Evolutionary conservation across 345 rosid genomes (phyloP), one percentile per base, ranked within the genome.

Genomic region (Eucalyptus shirleyi): DNA sequence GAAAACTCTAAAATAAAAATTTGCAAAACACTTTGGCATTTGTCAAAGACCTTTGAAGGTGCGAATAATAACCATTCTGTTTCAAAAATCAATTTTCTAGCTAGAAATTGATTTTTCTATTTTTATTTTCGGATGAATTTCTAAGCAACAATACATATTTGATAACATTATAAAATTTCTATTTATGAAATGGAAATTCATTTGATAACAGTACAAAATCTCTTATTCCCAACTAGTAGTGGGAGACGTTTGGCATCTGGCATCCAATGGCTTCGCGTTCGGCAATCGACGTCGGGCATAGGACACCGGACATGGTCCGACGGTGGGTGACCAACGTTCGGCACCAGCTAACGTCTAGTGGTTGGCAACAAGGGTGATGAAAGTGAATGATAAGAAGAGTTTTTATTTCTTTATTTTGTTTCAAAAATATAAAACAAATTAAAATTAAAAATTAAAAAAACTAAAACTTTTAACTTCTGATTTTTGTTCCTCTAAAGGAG

Each of bases 211-310:
- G 1, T 1, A 17, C 55, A 51, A 51, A 17, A 51, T 18, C 23
- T 18, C 56, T 51, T 1, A 18, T 0, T 51, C 23, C 1, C 56
- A 3, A 51, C 8, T 7, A 0, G 9, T 51, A 1, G 23, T 51
- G 56, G 4, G 8, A 50, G 53, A 15, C 18, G 0, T 50, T 5
- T 50, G 17, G 51, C 51, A 50, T 50, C 6, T 14, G 2, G 21
- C 9, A 51, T 51, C 56, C 9, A 0, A 7, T 51, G 9, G 18
- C 23, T 9, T 7, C 1, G 9, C 0, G 1, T 18, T 51, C 0
- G 1, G 0, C 56, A 51, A 51, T 51, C 0, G 2, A 51, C 4
- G 0, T 18, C 2, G 0, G 1, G 55, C 55, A 6, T 0, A 0
- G 0, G 8, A 51, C 4, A 3, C 21, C 4, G 0, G 1, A 0